Evolutionary conservation across 495 filamentous ascomycete species (phyloP).

Genomic region (Bryoglossum gracile): DNA sequence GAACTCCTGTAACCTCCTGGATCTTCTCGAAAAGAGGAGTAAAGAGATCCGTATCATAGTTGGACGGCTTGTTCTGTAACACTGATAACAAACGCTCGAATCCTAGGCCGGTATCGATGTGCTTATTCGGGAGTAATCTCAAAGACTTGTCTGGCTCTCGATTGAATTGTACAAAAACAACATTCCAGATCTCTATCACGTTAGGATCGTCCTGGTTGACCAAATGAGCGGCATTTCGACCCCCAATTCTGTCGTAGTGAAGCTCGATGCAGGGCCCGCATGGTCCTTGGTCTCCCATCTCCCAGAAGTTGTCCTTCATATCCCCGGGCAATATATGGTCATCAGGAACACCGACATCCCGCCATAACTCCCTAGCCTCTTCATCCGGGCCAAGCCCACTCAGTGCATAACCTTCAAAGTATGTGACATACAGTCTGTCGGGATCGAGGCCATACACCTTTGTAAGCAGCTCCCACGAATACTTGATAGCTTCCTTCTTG

Average conservation of each 20-base stretch:
- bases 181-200: slow-evolving; percentile 98
- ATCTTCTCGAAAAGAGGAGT: slow-evolving; percentile 79
- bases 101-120: slow-evolving; percentile 94
- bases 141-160: slow-evolving; percentile 80
- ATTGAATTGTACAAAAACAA: slow-evolving; percentile 98
- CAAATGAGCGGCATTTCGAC: slow-evolving; percentile 77
- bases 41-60: slow-evolving; percentile 95
- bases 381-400: slow-evolving; percentile 82
- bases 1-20: slow-evolving; percentile 68
- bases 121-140: slow-evolving; percentile 78
- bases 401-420: slow-evolving; percentile 82
- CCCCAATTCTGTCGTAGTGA: slow-evolving; percentile 89
- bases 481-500: slow-evolving; percentile 86
- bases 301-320: slow-evolving; percentile 99
- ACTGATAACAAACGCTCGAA: slow-evolving; percentile 93
- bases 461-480: slow-evolving; percentile 91
- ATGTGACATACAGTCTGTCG: slow-evolving; percentile 85
- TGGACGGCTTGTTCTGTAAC: slow-evolving; percentile 80
- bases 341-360: slow-evolving; percentile 77
- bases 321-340: slow-evolving; percentile 92
- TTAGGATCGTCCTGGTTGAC: slow-evolving; percentile 95
- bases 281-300: slow-evolving; percentile 97
- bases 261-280: slow-evolving; percentile 96
- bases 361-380: slow-evolving; percentile 91
- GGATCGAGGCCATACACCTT: slow-evolving; percentile 82